Conservation (phyloP, 2,329 filamentous ascomycete species). For the Stachybotrys echinatus region DNA sequence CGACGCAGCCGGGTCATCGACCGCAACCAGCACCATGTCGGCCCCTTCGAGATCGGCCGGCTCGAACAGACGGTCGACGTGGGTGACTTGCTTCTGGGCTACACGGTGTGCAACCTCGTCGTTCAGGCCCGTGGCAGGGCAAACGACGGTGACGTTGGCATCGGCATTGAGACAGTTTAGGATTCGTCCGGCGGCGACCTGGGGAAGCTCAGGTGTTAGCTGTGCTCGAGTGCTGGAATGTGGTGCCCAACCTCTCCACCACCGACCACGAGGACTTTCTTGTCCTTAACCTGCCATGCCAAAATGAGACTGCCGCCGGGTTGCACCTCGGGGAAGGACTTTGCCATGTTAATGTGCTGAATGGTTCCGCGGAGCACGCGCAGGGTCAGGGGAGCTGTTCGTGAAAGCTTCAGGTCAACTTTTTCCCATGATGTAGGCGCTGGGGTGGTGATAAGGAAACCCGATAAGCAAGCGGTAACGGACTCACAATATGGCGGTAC, state of each 20-base stretch:
- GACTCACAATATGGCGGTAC: no score
- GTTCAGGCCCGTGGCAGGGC: conserved; percentile 74
- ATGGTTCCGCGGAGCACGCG: neutral
- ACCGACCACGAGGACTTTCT: conserved; percentile 85
- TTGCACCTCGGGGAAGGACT: conserved; percentile 71
- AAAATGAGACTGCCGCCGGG: conserved; percentile 90
- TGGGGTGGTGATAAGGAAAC: conserved; percentile 11
- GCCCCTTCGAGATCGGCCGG: conserved; percentile 76
- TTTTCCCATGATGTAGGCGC: neutral
- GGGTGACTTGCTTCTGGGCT: conserved; percentile 66
- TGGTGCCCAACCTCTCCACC: conserved; percentile 73
- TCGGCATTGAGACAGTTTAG: conserved; percentile 93
- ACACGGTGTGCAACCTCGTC: conserved; percentile 83
- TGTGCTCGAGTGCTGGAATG: neutral
- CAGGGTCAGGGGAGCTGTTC: neutral
- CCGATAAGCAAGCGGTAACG: neutral
- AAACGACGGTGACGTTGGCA: conserved; percentile 81
- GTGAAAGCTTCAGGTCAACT: neutral
- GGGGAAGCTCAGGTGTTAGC: conserved; percentile 4
- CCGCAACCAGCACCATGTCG: conserved; percentile 87
- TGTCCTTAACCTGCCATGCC: conserved; percentile 90
- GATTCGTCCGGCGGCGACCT: conserved; percentile 95
- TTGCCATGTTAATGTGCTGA: conserved; percentile 21
- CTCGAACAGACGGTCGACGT: conserved; percentile 79
- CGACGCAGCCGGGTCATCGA: conserved; percentile 91